Conservation (phyloP, 495 filamentous ascomycete genomes). For the Penicillium riverlandense region DNA sequence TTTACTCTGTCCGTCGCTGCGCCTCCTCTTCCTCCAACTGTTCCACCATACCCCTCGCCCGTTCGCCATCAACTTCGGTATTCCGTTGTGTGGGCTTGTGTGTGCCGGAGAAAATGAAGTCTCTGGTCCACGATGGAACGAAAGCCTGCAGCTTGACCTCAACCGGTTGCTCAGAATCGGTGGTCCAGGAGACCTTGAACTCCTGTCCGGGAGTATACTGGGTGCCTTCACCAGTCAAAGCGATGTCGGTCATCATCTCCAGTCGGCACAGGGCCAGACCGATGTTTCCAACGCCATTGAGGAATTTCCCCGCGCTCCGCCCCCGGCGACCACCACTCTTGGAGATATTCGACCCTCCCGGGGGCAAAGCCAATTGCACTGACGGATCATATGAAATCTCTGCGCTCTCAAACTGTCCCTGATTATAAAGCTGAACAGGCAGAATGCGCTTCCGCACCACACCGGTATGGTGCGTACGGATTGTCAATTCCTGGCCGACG, state of each 20-base stretch:
- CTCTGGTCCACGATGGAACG: slow-evolving; percentile 69
- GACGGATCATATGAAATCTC: slow-evolving; percentile 38
- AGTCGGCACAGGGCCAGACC: slow-evolving; percentile 83
- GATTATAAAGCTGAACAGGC: slow-evolving; percentile 67
- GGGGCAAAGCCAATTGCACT: slow-evolving; percentile 18
- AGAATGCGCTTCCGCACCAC: slow-evolving; percentile 89
- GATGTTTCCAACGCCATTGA: slow-evolving; percentile 71
- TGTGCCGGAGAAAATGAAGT: slow-evolving; percentile 28
- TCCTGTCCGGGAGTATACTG: slow-evolving; percentile 44
- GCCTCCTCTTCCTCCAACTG: slow-evolving; percentile 32
- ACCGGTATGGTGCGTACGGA: slow-evolving; percentile 86
- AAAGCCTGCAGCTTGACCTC: slow-evolving; percentile 74
- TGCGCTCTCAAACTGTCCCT: slow-evolving; percentile 4
- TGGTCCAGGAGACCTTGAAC: slow-evolving; percentile 46
- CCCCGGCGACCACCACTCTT: slow-evolving; percentile 44
- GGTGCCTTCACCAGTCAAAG: slow-evolving; percentile 53
- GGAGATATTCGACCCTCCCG: slow-evolving; percentile 35
- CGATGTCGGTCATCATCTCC: slow-evolving; percentile 78
- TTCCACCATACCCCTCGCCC: slow-evolving; percentile 32
- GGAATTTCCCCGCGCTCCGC: slow-evolving; percentile 68
- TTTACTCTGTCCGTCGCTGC: slow-evolving; percentile 19
- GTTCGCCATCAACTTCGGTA: slow-evolving; percentile 19
- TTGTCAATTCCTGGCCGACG: slow-evolving; percentile 92
- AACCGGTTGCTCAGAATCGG: slow-evolving; percentile 22
- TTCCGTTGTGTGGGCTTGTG: slow-evolving; percentile 13